Evolutionary conservation across 768 basidiomycete species (phyloP), one percentile per base, ranked within the genome.

Genomic region (Lepiota subincarnata): DNA sequence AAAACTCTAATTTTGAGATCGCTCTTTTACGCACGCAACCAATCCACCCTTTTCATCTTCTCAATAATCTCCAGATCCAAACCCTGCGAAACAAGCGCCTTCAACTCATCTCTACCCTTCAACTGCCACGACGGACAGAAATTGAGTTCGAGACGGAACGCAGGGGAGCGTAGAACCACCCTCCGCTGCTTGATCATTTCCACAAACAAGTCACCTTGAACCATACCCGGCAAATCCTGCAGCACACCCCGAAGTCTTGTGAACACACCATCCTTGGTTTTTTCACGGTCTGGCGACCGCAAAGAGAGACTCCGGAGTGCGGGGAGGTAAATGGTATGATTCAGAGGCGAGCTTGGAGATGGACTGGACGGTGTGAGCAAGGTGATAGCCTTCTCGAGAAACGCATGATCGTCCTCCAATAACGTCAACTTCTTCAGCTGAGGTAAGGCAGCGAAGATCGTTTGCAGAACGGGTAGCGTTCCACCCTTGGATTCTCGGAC

Each of bases 221-320:
- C 34, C 11, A 52, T 43, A 16, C 1, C 18, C 1, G 50, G 42
- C 13, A 37, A 28, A 19, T 52, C 42, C 37, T 43, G 42, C 14
- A 43, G 35, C 24, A 43, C 50, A 26, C 50, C 50, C 28, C 50
- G 50, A 20, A 52, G 35, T 5, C 42, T 34, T 6, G 50, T 52
- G 18, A 52, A 52, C 12, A 52, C 42, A 22, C 42, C 19, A 19
- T 24, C 45, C 35, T 13, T 47, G 4, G 31, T 19, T 13, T 36
- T 12, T 18, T 34, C 45, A 19, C 31, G 16, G 11, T 47, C 34
- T n/a, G n/a, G 18, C 42, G 42, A 44, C 4, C 16, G 50, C 6
- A 52, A n/a, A 7, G 50, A 14, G 8, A 52, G 31, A 4, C 12
- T 44, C 10, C 16, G 34, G 4, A 52, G 35, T 12, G 35, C 24